Evolutionary conservation across 805 yeast species (phyloP).

Genomic region (Wickerhamomyces tratensis): DNA sequence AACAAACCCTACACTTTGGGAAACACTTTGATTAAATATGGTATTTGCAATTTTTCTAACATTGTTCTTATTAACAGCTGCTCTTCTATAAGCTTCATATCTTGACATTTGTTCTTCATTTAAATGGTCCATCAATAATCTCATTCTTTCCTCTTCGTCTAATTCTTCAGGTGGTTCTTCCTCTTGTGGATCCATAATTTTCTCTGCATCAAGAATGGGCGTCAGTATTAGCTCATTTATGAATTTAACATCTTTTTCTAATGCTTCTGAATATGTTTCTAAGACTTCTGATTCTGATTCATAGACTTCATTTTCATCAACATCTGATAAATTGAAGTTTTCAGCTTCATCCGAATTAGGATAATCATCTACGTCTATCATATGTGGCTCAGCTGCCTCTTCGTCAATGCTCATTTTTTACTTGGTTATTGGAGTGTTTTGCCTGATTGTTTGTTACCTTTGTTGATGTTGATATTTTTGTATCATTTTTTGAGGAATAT

Average conservation of each 20-base stretch:
- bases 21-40: constrained; percentile 69
- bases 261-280: constrained; percentile 4
- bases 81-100: constrained; percentile 79
- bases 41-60: constrained; percentile 75
- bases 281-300: constrained; percentile 3
- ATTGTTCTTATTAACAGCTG: constrained; percentile 62
- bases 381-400: too few relatives aligned
- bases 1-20: constrained; percentile 71
- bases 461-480: too few relatives aligned
- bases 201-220: constrained; percentile 15
- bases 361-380: too few relatives aligned
- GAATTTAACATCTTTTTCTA: constrained; percentile 13
- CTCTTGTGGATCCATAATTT: constrained; percentile 7
- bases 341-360: constrained; percentile 3
- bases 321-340: constrained; percentile 19
- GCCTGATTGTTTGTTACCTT: too few relatives aligned
- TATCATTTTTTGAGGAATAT: too few relatives aligned
- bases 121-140: constrained; percentile 60
- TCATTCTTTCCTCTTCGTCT: constrained; percentile 46
- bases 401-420: too few relatives aligned
- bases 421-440: too few relatives aligned
- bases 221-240: constrained; percentile 10
- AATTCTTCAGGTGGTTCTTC: constrained; percentile 22
- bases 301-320: constrained; percentile 11
- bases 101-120: constrained; percentile 78